Evolutionary conservation across 208 protist species (phyloP), one percentile per base, ranked within the genome.

Genomic region (Endotrypanum monterogeii): DNA sequence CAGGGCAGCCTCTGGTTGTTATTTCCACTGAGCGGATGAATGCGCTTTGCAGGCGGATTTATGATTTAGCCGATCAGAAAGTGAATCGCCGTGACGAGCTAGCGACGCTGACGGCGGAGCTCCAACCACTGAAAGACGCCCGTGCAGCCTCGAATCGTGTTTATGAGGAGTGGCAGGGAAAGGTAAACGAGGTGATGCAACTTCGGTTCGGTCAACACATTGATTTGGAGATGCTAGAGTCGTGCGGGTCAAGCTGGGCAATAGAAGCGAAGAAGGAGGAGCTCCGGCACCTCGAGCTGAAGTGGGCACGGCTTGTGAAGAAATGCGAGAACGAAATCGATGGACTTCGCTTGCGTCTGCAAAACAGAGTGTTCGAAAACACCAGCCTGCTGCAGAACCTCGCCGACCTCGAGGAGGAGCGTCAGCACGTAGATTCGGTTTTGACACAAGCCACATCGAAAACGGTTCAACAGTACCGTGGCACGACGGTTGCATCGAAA

Each of bases 181-280:
- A 91, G 73, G 91, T 98, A 28, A 86, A 87, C 66, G 98, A 99
- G 60, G 93, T 98, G 44, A 98, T 98, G 92, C 83, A 98, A 76
- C 83, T 99, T 56, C 98, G 98, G 82, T 99, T 99, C 76, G 98
- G 98, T 16, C 90, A 95, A 65, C 81, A 87, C 25, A 92, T 99
- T 14, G 94, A 99, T 56, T 68, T 99, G 23, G 98, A 98, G 73
- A 84, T 93, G 76, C 83, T 98, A 11, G 94, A 98, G 74, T 90
- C 87, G 16, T 91, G 91, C 57, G 87, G 87, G 25, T 90, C 95
- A 9, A 95, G 95, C 80, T 87, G 92, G 69, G 80, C 84, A 44
- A 95, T 97, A 58, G 96, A 98, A 74, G 81, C 92, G 46, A 83
- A 97, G 81, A 96, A 96, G 68, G 92, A 97, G 80, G 80, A 90